Percentiles rank a stretch among this genome's conserved stretches.
Conservation (phyloP, 225 moss, liverwort and hornwort genomes). For the Lunularia cruciata region DNA sequence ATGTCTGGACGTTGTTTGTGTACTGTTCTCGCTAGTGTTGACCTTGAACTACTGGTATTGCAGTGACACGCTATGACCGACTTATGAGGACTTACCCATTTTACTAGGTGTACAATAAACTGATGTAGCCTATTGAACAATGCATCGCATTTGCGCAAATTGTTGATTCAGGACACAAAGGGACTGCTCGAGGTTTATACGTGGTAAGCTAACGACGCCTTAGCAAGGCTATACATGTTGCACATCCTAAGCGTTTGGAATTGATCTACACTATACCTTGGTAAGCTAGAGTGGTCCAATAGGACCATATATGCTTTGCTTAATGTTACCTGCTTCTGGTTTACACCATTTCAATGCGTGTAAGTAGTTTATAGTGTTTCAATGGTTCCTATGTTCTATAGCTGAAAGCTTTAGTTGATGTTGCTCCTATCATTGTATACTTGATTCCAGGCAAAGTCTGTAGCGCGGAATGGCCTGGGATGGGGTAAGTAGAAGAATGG, state of each 20-base stretch:
- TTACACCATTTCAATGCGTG: not conserved
- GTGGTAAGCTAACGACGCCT: conserved; percentile 73
- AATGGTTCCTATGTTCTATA: not conserved
- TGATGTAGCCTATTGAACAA: not conserved
- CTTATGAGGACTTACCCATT: no score
- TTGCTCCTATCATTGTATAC: conserved; percentile 25
- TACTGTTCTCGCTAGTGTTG: no score
- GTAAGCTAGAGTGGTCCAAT: conserved; percentile 44
- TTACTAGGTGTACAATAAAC: no score
- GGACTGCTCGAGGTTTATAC: conserved; percentile 73
- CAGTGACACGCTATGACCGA: no score
- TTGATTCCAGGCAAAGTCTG: conserved; percentile 91
- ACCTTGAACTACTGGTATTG: no score
- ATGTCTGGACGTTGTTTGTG: no score
- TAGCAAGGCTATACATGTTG: conserved; percentile 22
- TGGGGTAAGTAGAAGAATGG: conserved; percentile 69
- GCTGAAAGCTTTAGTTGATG: not conserved
- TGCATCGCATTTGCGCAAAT: not conserved
- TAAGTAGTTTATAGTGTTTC: not conserved
- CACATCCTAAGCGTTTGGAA: conserved; percentile 43
- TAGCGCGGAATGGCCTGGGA: conserved; percentile 95
- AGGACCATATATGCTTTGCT: not conserved
- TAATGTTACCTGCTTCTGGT: not conserved
- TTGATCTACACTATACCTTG: conserved; percentile 58
- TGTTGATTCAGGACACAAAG: conserved; percentile 76